Evolutionary conservation across 495 filamentous ascomycete genomes (phyloP).

Genomic region (Bryoglossum gracile): DNA sequence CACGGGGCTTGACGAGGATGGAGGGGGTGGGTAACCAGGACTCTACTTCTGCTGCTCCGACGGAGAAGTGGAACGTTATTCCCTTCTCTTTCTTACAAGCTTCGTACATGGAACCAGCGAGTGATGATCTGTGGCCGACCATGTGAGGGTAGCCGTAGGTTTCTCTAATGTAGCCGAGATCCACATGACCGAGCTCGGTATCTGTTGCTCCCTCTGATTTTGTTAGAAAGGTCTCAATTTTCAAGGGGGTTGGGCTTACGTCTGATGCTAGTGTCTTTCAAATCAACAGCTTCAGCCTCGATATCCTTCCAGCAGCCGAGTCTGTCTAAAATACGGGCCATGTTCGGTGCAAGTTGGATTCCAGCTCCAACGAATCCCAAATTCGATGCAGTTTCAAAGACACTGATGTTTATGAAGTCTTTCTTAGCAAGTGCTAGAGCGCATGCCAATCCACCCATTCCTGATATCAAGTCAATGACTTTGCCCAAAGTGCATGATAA

Average conservation of each 20-base stretch:
- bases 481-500: background rate
- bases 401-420: slow-evolving; percentile 63
- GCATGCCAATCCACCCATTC: slow-evolving; percentile 69
- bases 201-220: slow-evolving; percentile 56
- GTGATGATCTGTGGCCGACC: slow-evolving; percentile 66
- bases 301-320: slow-evolving; percentile 65
- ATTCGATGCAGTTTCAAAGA: slow-evolving; percentile 66
- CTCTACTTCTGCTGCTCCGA: slow-evolving; percentile 42
- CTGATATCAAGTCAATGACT: slow-evolving; percentile 31
- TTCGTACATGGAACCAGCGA: slow-evolving; percentile 62
- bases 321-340: slow-evolving; percentile 64
- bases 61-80: slow-evolving; percentile 65
- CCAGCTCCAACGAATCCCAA: slow-evolving; percentile 77
- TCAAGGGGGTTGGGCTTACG: slow-evolving; percentile 6
- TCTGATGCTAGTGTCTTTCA: slow-evolving; percentile 31
- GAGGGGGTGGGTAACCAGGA: slow-evolving; percentile 48
- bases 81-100: slow-evolving; percentile 55
- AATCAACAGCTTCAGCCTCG: slow-evolving; percentile 48
- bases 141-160: slow-evolving; percentile 71
- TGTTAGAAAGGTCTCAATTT: slow-evolving; percentile 3
- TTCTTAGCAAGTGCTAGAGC: slow-evolving; percentile 67
- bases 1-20: slow-evolving; percentile 51
- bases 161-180: slow-evolving; percentile 55
- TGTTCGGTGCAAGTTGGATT: slow-evolving; percentile 76
- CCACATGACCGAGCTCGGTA: slow-evolving; percentile 59